Conservation (phyloP, 2,329 filamentous ascomycete genomes). For the Phaeosphaeriaceae sp. region DNA sequence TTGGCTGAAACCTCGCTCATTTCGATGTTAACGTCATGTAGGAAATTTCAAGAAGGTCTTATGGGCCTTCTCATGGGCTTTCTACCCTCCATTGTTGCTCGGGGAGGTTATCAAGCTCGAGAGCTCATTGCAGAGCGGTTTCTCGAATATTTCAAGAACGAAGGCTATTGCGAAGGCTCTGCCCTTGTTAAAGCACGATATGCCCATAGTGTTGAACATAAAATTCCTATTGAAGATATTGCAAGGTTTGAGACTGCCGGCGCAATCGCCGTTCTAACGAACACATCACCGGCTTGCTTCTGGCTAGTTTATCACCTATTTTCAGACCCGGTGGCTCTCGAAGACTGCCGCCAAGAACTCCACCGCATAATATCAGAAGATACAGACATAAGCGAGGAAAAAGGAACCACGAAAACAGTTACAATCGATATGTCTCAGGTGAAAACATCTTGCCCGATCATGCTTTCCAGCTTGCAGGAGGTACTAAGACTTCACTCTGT, state of each 20-base stretch:
- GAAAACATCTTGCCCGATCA: constrained; percentile 45
- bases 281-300: neutral
- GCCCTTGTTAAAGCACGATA: neutral
- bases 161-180: neutral
- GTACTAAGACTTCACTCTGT: constrained; percentile 45
- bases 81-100: neutral
- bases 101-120: neutral
- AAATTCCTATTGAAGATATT: neutral
- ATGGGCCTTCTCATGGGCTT: neutral
- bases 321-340: neutral
- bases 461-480: constrained; percentile 51
- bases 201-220: neutral
- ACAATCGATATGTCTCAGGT: constrained; percentile 28
- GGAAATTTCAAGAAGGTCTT: constrained; percentile 28
- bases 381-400: constrained; percentile 7
- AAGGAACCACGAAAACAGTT: too few species aligned
- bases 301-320: neutral
- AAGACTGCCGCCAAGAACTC: constrained; percentile 35
- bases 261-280: neutral
- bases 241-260: neutral
- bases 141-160: neutral
- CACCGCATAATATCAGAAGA: constrained; percentile 31
- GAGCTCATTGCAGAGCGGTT: neutral
- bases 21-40: constrained; percentile 22
- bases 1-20: neutral